These are phyloP conservation scores for Solanum sitiens DNA, from an alignment of 257 asterid species.

Conservation along the genomic window DNA sequence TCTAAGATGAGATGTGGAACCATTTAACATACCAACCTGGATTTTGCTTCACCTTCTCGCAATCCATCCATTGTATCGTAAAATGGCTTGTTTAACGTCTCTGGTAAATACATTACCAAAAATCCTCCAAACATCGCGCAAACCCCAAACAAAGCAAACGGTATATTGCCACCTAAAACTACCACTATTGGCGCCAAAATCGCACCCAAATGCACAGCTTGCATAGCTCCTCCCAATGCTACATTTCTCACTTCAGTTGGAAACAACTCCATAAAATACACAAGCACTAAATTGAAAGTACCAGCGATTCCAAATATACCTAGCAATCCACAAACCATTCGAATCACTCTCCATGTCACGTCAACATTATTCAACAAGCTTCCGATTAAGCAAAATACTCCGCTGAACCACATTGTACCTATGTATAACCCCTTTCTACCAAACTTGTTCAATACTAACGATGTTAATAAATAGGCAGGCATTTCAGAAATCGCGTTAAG, in stretches of 20 bases:
- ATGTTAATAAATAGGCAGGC: conserved; percentile 65
- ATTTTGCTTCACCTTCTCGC: conserved; percentile 32
- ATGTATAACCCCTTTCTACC: conserved; percentile 64
- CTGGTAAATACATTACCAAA: conserved; percentile 56
- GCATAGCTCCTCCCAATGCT: conserved; percentile 14
- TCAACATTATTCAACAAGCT: conserved; percentile 18
- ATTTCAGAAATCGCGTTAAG: conserved; percentile 61
- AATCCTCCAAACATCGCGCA: conserved; percentile 64
- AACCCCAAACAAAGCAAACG: conserved; percentile 50
- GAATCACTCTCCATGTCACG: conserved; percentile 16
- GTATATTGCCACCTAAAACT: conserved; percentile 23
- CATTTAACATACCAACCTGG: too few relatives aligned
- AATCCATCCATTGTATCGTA: conserved; percentile 72
- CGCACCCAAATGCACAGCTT: too few relatives aligned
- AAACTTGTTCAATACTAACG: conserved; percentile 38
- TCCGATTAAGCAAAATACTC: conserved; percentile 46
- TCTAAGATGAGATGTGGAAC: too few relatives aligned
- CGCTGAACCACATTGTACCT: conserved; percentile 66
- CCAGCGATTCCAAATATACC: conserved; percentile 92
- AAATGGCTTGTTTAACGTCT: conserved; percentile 54
- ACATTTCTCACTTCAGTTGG: conserved; percentile 87
- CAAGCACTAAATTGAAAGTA: conserved; percentile 56
- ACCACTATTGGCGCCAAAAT: too few relatives aligned
- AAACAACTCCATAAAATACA: conserved; percentile 64
- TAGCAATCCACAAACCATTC: conserved; percentile 45